Percentiles rank a stretch among this genome's conserved stretches.
Evolutionary conservation across 768 basidiomycete species (phyloP).

Genomic region (Amanita subjunquillea): DNA sequence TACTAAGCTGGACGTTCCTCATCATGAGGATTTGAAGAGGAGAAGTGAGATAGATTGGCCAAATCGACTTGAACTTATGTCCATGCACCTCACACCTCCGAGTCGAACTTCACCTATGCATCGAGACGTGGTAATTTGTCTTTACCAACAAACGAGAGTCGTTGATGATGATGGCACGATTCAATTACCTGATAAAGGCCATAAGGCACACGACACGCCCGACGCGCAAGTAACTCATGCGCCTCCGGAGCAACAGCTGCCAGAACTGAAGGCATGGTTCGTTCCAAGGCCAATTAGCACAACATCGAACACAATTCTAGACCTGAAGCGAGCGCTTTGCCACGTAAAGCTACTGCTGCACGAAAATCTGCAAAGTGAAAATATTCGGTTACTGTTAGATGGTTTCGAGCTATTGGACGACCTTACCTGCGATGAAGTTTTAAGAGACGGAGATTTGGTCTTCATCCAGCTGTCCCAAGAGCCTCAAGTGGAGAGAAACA

Average conservation of each 20-base stretch:
- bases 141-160: too few species aligned
- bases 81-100: too few species aligned
- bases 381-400: slow-evolving; percentile 28
- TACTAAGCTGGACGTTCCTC: neutral
- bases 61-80: too few species aligned
- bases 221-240: slow-evolving; percentile 21
- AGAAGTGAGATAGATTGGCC: too few species aligned
- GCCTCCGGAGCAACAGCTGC: slow-evolving; percentile 33
- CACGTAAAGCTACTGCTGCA: slow-evolving; percentile 21
- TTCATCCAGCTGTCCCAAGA: slow-evolving; percentile 16
- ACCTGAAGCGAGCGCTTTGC: slow-evolving; percentile 30
- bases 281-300: slow-evolving; percentile 19
- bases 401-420: slow-evolving; percentile 38
- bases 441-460: slow-evolving; percentile 42
- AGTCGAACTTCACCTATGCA: too few species aligned
- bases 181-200: too few species aligned
- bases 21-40: too few species aligned
- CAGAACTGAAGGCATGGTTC: slow-evolving; percentile 44
- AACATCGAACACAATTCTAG: slow-evolving; percentile 16
- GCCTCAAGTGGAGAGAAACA: neutral
- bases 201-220: too few species aligned
- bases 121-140: too few species aligned
- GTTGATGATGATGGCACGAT: too few species aligned
- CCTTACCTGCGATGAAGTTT: slow-evolving; percentile 21
- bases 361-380: slow-evolving; percentile 10